Percentiles rank a stretch among this genome's conserved stretches.
phyloP scores from a whole-genome alignment of 1,284 basidiomycete species.

The Cutaneotrichosporon curvatum region DNA sequence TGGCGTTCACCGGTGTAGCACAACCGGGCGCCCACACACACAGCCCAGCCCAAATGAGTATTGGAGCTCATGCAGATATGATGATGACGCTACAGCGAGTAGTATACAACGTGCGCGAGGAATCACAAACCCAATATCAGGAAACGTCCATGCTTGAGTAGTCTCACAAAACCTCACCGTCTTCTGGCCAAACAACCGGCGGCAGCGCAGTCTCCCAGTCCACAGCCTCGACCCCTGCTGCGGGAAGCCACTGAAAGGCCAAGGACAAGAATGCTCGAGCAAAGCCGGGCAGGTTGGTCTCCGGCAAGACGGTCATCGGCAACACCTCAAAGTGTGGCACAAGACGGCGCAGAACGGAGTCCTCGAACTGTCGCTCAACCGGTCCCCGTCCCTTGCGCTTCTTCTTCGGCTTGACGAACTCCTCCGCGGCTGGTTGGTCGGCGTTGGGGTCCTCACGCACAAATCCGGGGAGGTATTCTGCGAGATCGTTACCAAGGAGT shows the following conservation, averaged over 20 bases:
- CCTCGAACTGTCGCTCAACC: slow-evolving; percentile 12
- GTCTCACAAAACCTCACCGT: slow-evolving; percentile 28
- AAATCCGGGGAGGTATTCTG: slow-evolving; percentile 34
- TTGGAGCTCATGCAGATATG: too few species aligned
- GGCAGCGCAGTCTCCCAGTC: slow-evolving; percentile 38
- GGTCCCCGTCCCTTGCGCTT: slow-evolving; percentile 29
- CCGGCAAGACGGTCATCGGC: slow-evolving; percentile 27
- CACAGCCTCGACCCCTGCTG: slow-evolving; percentile 17
- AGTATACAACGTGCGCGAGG: too few species aligned
- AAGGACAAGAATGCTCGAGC: slow-evolving; percentile 39
- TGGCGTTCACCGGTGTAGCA: too few species aligned
- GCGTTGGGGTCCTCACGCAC: slow-evolving; percentile 4
- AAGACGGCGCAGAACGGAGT: slow-evolving; percentile 33
- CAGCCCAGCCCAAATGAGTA: too few species aligned
- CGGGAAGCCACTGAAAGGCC: slow-evolving; percentile 33
- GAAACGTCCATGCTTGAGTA: not conserved
- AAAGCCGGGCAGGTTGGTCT: slow-evolving; percentile 41
- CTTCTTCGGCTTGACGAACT: slow-evolving; percentile 41
- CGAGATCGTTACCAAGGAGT: slow-evolving; percentile 39
- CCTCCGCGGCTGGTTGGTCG: slow-evolving; percentile 3
- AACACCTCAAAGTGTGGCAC: slow-evolving; percentile 31
- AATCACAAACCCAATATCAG: not conserved
- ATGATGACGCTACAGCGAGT: too few species aligned
- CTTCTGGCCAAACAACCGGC: slow-evolving; percentile 32
- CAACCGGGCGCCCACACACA: too few species aligned